phyloP scores from a whole-genome alignment of 208 protist genomes.

The Polymyxa betae region DNA sequence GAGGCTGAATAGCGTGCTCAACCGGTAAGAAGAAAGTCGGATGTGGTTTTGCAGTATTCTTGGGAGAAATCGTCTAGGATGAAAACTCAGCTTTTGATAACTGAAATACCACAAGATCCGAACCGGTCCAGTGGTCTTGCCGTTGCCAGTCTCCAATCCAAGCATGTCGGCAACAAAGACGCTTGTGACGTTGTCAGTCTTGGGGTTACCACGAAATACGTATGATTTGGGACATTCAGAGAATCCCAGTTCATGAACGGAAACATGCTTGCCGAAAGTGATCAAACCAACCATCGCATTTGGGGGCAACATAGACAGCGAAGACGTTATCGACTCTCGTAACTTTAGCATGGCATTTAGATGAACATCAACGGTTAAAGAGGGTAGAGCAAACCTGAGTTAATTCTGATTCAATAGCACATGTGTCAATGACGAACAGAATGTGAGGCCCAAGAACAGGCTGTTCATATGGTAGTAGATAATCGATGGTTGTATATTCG shows the following conservation, averaged over 20 bases:
- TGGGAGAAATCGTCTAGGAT: not conserved
- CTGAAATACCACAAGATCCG: not conserved
- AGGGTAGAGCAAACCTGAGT: not conserved
- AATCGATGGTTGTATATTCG: constrained; percentile 92
- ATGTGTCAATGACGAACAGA: constrained; percentile 96
- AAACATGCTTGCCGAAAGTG: constrained; percentile 93
- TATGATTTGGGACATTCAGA: constrained; percentile 74
- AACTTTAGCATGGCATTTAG: constrained; percentile 66
- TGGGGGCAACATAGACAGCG: constrained; percentile 86
- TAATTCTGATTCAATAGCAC: constrained; percentile 77
- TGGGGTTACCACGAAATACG: constrained; percentile 78
- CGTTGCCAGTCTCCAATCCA: not conserved
- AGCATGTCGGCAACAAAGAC: constrained; percentile 48
- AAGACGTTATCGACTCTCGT: constrained; percentile 85
- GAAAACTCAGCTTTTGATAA: not conserved
- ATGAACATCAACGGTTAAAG: not conserved
- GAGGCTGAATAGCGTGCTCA: constrained; percentile 56
- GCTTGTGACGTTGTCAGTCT: constrained; percentile 26
- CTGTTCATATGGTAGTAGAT: constrained; percentile 74
- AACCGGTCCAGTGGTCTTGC: not conserved
- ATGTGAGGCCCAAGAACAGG: constrained; percentile 72
- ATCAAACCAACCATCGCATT: constrained; percentile 89
- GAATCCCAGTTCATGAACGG: constrained; percentile 79
- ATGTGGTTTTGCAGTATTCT: constrained; percentile 1
- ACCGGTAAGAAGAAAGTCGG: constrained; percentile 37